phyloP scores from a whole-genome alignment of 2,329 filamentous ascomycete genomes.

The Penicillium capsulatum region DNA sequence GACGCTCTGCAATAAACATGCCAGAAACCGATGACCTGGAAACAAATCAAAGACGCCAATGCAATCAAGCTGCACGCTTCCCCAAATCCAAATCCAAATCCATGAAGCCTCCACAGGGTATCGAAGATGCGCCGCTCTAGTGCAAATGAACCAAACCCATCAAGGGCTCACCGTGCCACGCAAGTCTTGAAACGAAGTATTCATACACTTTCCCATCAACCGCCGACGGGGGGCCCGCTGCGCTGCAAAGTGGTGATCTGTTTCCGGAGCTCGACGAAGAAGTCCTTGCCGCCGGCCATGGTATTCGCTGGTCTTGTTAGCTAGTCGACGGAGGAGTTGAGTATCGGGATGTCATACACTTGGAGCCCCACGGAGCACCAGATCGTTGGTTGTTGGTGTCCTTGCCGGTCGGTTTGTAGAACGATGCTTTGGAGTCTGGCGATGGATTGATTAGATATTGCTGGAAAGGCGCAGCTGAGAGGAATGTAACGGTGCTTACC shows the following conservation, averaged over 20 bases:
- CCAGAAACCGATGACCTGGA: constrained; percentile 3
- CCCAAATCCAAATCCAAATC: constrained; percentile 14
- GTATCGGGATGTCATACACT: constrained; percentile 38
- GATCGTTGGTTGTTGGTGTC: constrained; percentile 35
- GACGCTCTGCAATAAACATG: background rate
- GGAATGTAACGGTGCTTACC: constrained; percentile 21
- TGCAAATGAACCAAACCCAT: constrained; percentile 19
- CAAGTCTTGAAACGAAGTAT: constrained; percentile 12
- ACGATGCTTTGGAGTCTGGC: constrained; percentile 31
- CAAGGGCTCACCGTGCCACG: constrained; percentile 18
- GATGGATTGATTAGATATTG: constrained; percentile 10
- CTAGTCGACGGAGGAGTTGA: background rate
- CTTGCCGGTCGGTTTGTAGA: constrained; percentile 40
- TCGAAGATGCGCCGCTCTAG: constrained; percentile 26
- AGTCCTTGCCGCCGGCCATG: constrained; percentile 49
- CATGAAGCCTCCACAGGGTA: constrained; percentile 24
- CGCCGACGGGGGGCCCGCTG: constrained; percentile 32
- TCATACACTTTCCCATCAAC: constrained; percentile 19
- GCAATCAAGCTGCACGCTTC: constrained; percentile 17
- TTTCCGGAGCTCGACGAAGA: constrained; percentile 48
- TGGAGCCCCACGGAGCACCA: constrained; percentile 43
- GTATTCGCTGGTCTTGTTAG: constrained; percentile 37
- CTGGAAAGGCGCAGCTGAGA: background rate
- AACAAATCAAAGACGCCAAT: constrained; percentile 20
- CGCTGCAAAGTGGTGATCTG: constrained; percentile 43